Base-by-base conservation (phyloP, 2,329 filamentous ascomycete genomes). In the Fusarium cyanostomum region DNA sequence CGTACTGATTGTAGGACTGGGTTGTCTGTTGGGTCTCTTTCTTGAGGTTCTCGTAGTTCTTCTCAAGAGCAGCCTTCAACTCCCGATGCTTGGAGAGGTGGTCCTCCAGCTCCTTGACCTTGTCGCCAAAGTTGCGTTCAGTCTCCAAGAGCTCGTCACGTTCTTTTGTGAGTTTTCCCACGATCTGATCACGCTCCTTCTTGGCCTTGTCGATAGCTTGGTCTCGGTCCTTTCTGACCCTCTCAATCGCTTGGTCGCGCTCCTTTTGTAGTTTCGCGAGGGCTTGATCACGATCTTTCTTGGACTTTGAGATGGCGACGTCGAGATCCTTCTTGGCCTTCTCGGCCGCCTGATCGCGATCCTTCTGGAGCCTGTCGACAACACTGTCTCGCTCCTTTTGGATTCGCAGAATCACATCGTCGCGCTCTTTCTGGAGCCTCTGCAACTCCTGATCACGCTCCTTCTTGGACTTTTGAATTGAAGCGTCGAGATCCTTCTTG, bases 41-140 rank as follows among this genome's bases (percentile, higher is more conserved):
- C 55, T 71, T 64, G 41, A 73, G 62, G 8, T 58, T 39, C n/a
- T 71, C 70, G 16, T 72, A 73, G 49, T 72, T 66, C 8, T 41
- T 54, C 56, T 72, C 67, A 3, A 73, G 63, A 24, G 64, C 56
- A 35, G 64, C 66, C 54, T 67, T 72, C 26, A 69, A 56, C 44
- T 72, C 70, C 7, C 56, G 51, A 43, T 71, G 66, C 28, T 68
- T 68, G n/a, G 38, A 21, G 5, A 72, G 56, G 8, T 71, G 68
- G 8, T 63, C 67, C 39, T 72, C 69, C 11, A 72, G 57, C 52
- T 72, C 70, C 56, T 70, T 71, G 38, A 71, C 62, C 41, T 70
- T 69, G 45, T 52, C 51, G 38, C 69, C 53, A 10, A 65, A 67
- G 21, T 44, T 42, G 9, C 57, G 44, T 31, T 71, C 67, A 6